Base-by-base conservation (phyloP, 2,329 filamentous ascomycete species). In the Fusarium nisikadoi region DNA sequence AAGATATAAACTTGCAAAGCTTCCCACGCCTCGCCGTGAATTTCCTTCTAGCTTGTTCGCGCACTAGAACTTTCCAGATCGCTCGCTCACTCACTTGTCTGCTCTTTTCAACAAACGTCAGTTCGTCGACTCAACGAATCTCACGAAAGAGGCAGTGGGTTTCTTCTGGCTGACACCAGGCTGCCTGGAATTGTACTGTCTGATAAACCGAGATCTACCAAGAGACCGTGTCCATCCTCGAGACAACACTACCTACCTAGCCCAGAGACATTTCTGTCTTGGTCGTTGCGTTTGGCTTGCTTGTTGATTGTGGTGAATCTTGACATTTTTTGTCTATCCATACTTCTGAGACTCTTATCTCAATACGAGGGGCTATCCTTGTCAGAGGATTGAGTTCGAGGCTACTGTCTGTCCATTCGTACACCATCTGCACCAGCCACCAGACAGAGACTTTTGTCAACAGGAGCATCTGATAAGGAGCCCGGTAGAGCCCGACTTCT, bases 1-100 rank as follows among this genome's bases (percentile, higher is more conserved):
- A 38, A 49, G 35, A 49, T 72, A 72, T 72, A 72, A 73, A 70
- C 70, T 61, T 69, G 64, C 31, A 72, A 70, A 59, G 52, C 57
- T 72, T 72, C 69, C 64, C 58, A 60, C 36, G 50, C 54, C 42
- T 63, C 29, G 19, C 8, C 47, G 49, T 27, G 23, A n/a, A n/a
- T 29, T 55, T 39, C 14, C 25, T 35, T 27, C 14, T 19, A 23
- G 46, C 36, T 56, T 55, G 20, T 50, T 55, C 56, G 41, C 50
- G 50, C 31, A 35, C 31, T 11, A 50, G 31, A 41, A 23, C 42
- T 52, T 19, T 25, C 39, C 27, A 49, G 45, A 49, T 42, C 38
- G 47, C 46, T 42, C 46, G 54, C 25, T 42, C 46, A 54, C 25
- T 49, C 19, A 17, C 29, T 50, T 23, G n/a, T 31, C 42, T 5